Base-by-base conservation (phyloP, 768 basidiomycete species). In the Kwoniella mangroviensis region DNA sequence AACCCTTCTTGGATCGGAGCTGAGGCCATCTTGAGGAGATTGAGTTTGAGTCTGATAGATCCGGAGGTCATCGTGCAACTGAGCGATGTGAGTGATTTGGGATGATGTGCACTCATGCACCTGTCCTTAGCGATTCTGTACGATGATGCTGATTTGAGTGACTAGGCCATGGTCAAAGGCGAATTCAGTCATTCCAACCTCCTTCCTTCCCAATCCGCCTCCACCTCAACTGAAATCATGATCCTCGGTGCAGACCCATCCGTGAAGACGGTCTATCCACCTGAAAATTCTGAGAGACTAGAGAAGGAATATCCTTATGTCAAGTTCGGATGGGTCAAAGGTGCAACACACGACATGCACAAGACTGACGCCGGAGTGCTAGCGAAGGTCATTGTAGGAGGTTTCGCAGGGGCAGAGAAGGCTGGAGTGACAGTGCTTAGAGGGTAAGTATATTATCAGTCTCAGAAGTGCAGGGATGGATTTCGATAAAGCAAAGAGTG, bases 331-430 rank as follows among this genome's bases (percentile, higher is more conserved):
- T 34, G 45, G 54, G 59, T 28, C 9, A 41, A n/a, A 42, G 65
- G 65, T 3, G 72, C 64, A 1, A 67, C 72, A 42, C 72, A 73
- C 56, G 72, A 73, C 58, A 70, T 69, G 68, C 72, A 73, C 68
- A 73, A 73, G 51, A 64, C 42, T 17, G 49, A 61, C 19, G 49
- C 72, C 17, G 68, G 62, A n/a, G 72, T 73, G 1, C 28, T 70
- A 9, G 72, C 69, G 12, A 42, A 42, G 2, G 65, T 70, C 1
- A 66, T 73, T 5, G 42, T 70, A 58, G n/a, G 64, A 9, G 72
- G 72, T 21, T 59, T 73, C 42, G 63, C 4, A 19, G 63, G 58
- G 22, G 21, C 26, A 1, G 43, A 59, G 34, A 61, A 62, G 34
- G 45, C 65, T n/a, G 71, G 68, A 28, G 24, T 51, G 2, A 53